Percentiles rank a stretch among this genome's conserved stretches.
Evolutionary conservation across 768 basidiomycete species (phyloP).

Genomic region (Boletus rubroflammeus): DNA sequence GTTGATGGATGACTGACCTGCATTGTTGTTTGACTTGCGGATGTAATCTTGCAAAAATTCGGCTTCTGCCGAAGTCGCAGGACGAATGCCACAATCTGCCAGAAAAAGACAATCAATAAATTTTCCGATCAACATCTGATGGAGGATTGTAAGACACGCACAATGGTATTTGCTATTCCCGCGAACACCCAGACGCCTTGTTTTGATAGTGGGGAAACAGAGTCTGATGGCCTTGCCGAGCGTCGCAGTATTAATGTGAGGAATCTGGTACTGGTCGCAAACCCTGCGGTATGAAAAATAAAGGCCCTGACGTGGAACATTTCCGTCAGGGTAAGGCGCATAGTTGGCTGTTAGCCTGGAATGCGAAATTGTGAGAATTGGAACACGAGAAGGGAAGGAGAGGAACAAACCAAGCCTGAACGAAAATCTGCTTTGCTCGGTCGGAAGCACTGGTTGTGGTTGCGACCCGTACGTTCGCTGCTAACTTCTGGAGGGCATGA

Average conservation of each 20-base stretch:
- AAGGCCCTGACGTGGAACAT: slow-evolving; percentile 89
- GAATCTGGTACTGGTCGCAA: slow-evolving; percentile 89
- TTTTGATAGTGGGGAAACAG: slow-evolving; percentile 94
- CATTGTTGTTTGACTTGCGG: slow-evolving; percentile 84
- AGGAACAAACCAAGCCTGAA: slow-evolving; percentile 77
- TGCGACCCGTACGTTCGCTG: slow-evolving; percentile 81
- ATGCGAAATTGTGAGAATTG: slow-evolving; percentile 15
- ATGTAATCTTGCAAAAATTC: slow-evolving; percentile 92
- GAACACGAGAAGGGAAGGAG: slow-evolving; percentile 15
- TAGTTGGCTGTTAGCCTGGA: slow-evolving; percentile 88
- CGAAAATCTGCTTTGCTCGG: slow-evolving; percentile 88
- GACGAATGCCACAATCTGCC: slow-evolving; percentile 87
- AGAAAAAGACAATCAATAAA: slow-evolving; percentile 28
- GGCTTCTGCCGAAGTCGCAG: slow-evolving; percentile 85
- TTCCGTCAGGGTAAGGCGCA: slow-evolving; percentile 87
- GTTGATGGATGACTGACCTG: slow-evolving; percentile 70
- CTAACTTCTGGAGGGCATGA: slow-evolving; percentile 80
- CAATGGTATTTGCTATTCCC: slow-evolving; percentile 98
- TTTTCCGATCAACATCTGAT: slow-evolving; percentile 31
- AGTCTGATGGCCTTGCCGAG: slow-evolving; percentile 92
- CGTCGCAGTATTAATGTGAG: slow-evolving; percentile 93
- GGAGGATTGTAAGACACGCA: slow-evolving; percentile 43
- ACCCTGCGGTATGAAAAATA: slow-evolving; percentile 91
- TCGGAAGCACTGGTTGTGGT: slow-evolving; percentile 91
- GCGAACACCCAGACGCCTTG: slow-evolving; percentile 84